Evolutionary conservation across 768 basidiomycete species (phyloP).

Genomic region (Mycena floridula): DNA sequence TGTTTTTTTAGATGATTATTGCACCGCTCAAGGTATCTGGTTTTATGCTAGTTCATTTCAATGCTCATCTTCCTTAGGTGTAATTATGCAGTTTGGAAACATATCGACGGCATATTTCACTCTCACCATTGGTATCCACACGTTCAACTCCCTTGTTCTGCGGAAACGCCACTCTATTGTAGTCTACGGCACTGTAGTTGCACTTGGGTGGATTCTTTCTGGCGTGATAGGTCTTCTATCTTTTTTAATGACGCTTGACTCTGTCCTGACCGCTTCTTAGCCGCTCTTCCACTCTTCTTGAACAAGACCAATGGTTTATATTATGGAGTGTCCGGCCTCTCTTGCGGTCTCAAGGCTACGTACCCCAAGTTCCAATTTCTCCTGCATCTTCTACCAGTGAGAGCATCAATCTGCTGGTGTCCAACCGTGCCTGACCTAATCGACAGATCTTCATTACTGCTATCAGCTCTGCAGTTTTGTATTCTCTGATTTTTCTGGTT

Average conservation of each 20-base stretch:
- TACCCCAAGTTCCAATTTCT: slow-evolving; percentile 39
- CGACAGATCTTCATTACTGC: slow-evolving; percentile 53
- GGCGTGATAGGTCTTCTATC: slow-evolving; percentile 39
- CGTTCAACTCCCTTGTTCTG: slow-evolving; percentile 61
- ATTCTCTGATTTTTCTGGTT: slow-evolving; percentile 55
- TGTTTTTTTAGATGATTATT: slow-evolving; percentile 32
- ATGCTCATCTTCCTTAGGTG: slow-evolving; percentile 27
- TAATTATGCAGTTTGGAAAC: slow-evolving; percentile 56
- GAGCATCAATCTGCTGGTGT: slow-evolving; percentile 13
- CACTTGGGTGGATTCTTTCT: slow-evolving; percentile 50
- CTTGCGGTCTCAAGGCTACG: slow-evolving; percentile 43
- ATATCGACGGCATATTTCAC: slow-evolving; percentile 62
- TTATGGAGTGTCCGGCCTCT: slow-evolving; percentile 47
- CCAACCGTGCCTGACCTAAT: neutral
- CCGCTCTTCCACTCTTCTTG: slow-evolving; percentile 30
- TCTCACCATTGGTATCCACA: slow-evolving; percentile 57
- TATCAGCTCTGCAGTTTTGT: slow-evolving; percentile 48
- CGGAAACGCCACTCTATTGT: slow-evolving; percentile 44
- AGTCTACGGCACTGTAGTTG: slow-evolving; percentile 35
- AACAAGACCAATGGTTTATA: slow-evolving; percentile 20
- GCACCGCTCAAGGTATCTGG: slow-evolving; percentile 53
- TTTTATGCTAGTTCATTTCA: neutral
- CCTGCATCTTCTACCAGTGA: slow-evolving; percentile 59
- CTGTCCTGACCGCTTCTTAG: slow-evolving; percentile 9
- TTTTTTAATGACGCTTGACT: neutral